A percentile compares a stretch with the other conserved stretches of the same genome.
These are phyloP conservation scores for Pholiota molesta DNA, from an alignment of 768 basidiomycete genomes.

Conservation along the genomic window DNA sequence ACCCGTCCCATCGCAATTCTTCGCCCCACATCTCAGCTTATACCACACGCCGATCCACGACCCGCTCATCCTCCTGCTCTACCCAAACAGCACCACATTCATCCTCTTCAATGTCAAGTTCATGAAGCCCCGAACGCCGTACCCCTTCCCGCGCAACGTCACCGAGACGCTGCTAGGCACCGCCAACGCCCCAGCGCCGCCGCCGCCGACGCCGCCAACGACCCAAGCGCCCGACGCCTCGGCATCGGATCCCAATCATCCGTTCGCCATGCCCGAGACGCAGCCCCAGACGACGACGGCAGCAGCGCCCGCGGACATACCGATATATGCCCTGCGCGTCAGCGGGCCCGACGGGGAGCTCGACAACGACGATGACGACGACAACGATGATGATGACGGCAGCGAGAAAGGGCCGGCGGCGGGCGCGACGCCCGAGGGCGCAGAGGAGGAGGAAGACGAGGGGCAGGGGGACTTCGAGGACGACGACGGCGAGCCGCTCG, in stretches of 20 bases:
- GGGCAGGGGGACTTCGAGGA: conserved; percentile 6
- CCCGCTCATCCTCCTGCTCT: conserved; percentile 51
- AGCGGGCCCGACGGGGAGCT: background rate
- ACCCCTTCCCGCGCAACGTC: conserved; percentile 39
- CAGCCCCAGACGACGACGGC: background rate
- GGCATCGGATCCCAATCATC: background rate
- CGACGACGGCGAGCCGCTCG: background rate
- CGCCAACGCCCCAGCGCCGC: background rate
- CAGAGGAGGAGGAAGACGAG: background rate
- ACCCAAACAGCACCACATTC: conserved; percentile 42
- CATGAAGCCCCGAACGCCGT: conserved; percentile 45
- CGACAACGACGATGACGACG: background rate
- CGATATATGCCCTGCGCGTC: background rate
- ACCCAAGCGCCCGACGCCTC: background rate
- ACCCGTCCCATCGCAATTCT: conserved; percentile 33
- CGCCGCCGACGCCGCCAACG: background rate
- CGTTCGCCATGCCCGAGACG: background rate
- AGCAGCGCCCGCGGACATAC: background rate
- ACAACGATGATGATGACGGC: background rate
- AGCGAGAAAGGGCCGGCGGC: background rate
- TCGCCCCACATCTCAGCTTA: conserved; percentile 41
- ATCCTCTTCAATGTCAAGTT: conserved; percentile 49
- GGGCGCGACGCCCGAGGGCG: too few relatives aligned
- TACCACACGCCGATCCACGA: conserved; percentile 49
- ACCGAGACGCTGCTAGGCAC: background rate